phyloP scores from a whole-genome alignment of 2,329 filamentous ascomycete species.

The Sarocladium oryzae region DNA sequence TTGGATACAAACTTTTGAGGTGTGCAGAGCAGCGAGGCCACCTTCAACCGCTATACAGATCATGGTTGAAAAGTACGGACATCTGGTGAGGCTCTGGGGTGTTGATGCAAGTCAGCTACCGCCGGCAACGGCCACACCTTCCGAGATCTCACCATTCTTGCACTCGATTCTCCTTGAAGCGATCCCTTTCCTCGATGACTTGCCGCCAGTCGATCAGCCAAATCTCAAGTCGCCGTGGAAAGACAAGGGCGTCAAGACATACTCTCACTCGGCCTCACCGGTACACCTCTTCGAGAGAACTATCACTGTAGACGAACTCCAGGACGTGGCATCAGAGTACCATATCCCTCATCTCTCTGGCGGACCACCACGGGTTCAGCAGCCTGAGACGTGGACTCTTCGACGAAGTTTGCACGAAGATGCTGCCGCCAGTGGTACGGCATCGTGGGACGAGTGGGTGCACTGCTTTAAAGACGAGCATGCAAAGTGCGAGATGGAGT shows the following conservation, averaged over 20 bases:
- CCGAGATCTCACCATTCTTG: conserved; percentile 45
- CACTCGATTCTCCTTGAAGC: conserved; percentile 50
- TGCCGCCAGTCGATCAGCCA: conserved; percentile 34
- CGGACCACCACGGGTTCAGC: conserved; percentile 13
- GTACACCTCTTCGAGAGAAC: conserved; percentile 49
- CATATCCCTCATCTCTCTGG: conserved; percentile 19
- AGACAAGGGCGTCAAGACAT: conserved; percentile 41
- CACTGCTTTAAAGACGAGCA: conserved; percentile 47
- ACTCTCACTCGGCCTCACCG: conserved; percentile 39
- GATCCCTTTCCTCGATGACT: conserved; percentile 49
- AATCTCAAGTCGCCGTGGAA: conserved; percentile 36
- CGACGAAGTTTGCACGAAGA: conserved; percentile 57
- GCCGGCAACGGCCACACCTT: conserved; percentile 26
- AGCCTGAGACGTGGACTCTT: conserved; percentile 55
- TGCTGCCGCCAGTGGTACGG: conserved; percentile 42
- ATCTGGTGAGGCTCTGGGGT: conserved; percentile 48
- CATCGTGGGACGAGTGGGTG: conserved; percentile 58
- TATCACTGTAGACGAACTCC: conserved; percentile 38
- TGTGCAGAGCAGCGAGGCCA: too few relatives aligned
- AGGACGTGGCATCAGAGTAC: conserved; percentile 28
- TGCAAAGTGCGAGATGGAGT: conserved; percentile 32
- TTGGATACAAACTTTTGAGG: too few relatives aligned
- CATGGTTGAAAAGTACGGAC: conserved; percentile 29
- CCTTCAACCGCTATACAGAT: background rate
- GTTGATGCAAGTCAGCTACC: conserved; percentile 43